These are phyloP conservation scores for Xylariaceae sp. DNA, from an alignment of 2,329 filamentous ascomycete genomes.

Conservation along the genomic window DNA sequence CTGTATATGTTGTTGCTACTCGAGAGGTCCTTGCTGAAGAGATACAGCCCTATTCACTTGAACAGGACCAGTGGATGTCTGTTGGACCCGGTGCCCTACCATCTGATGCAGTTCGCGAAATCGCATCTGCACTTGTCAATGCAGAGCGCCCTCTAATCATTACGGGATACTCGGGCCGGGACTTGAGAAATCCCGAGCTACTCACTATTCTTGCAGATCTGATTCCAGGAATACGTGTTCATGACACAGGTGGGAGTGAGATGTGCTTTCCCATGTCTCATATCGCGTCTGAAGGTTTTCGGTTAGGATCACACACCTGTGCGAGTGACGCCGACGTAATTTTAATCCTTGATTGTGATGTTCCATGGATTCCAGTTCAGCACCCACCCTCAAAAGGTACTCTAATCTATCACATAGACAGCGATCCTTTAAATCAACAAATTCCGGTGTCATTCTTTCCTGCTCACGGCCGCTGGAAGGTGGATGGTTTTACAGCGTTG, in stretches of 20 bases:
- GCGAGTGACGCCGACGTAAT: constrained; percentile 62
- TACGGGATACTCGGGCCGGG: constrained; percentile 47
- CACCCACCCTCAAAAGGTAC: constrained; percentile 54
- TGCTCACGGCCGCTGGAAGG: constrained; percentile 47
- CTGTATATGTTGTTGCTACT: constrained; percentile 63
- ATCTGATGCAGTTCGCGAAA: constrained; percentile 38
- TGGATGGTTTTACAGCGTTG: constrained; percentile 43
- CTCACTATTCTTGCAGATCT: constrained; percentile 44
- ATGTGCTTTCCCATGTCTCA: constrained; percentile 38
- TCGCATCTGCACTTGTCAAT: constrained; percentile 39
- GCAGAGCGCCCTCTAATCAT: constrained; percentile 47
- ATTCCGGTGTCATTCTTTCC: constrained; percentile 57
- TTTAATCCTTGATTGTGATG: constrained; percentile 63
- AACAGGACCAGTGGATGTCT: constrained; percentile 23
- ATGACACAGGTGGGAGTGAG: constrained; percentile 50
- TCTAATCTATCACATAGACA: constrained; percentile 62
- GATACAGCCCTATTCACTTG: constrained; percentile 21
- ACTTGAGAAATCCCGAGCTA: constrained; percentile 38
- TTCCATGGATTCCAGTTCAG: constrained; percentile 65
- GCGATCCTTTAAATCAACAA: constrained; percentile 62
- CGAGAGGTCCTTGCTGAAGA: constrained; percentile 71
- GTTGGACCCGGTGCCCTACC: constrained; percentile 27
- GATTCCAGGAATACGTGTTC: constrained; percentile 44
- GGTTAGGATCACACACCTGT: constrained; percentile 55
- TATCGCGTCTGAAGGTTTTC: constrained; percentile 44